phyloP scores from a whole-genome alignment of 495 filamentous ascomycete genomes.

The Penicillium manginii region DNA sequence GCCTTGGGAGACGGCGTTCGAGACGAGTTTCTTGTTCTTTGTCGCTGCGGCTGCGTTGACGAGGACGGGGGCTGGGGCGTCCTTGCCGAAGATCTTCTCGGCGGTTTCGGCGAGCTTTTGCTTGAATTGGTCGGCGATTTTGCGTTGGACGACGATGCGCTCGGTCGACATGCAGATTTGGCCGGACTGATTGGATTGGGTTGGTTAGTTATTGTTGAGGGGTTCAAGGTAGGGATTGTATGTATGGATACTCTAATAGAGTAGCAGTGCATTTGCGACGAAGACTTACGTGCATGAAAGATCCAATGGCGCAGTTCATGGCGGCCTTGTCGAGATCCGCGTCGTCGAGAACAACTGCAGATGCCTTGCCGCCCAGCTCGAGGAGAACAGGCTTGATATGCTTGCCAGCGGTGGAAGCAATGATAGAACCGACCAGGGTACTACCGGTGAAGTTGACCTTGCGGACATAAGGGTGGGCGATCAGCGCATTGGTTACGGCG shows the following conservation, averaged over 20 bases:
- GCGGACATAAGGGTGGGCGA: conserved; percentile 58
- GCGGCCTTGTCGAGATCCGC: conserved; percentile 62
- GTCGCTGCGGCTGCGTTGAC: conserved; percentile 62
- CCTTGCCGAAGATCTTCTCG: conserved; percentile 52
- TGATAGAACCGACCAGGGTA: conserved; percentile 57
- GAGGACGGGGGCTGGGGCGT: conserved; percentile 59
- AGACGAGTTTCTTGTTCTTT: conserved; percentile 69
- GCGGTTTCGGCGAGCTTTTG: conserved; percentile 50
- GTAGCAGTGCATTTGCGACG: background rate
- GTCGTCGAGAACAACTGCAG: conserved; percentile 61
- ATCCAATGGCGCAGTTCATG: conserved; percentile 50
- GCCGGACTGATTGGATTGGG: conserved; percentile 52
- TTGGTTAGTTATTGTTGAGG: too few species aligned
- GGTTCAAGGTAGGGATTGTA: too few species aligned
- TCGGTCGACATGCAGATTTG: conserved; percentile 96
- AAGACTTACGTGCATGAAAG: conserved; percentile 55
- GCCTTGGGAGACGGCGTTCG: conserved; percentile 69
- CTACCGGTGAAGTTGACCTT: conserved; percentile 69
- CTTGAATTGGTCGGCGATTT: conserved; percentile 67
- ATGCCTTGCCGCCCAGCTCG: conserved; percentile 66
- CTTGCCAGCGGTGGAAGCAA: conserved; percentile 57
- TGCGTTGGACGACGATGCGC: conserved; percentile 78
- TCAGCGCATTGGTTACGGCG: conserved; percentile 58
- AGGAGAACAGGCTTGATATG: conserved; percentile 63
- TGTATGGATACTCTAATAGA: too few species aligned